These are phyloP conservation scores for Manihot esculenta DNA, from an alignment of 441 rosid species.

Conservation along the genomic window DNA sequence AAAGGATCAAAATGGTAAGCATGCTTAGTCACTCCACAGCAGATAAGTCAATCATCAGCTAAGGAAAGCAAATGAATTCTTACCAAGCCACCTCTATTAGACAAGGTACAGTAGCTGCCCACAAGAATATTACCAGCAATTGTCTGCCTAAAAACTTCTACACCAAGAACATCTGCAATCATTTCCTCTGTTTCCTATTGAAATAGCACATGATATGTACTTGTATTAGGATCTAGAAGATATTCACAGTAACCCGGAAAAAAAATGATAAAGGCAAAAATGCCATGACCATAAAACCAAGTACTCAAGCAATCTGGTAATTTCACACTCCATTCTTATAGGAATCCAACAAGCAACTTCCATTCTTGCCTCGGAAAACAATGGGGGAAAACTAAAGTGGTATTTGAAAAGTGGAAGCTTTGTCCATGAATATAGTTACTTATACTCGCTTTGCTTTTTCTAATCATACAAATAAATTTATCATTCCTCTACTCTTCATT, in stretches of 20 bases:
- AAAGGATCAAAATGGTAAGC: background rate
- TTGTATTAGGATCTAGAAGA: background rate
- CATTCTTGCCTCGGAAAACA: background rate
- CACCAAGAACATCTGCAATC: constrained; percentile 87
- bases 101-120: constrained; percentile 78
- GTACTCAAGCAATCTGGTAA: background rate
- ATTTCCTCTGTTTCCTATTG: constrained; percentile 78
- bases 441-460: too few relatives aligned
- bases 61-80: constrained; percentile 12
- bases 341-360: background rate
- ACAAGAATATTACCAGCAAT: constrained; percentile 86
- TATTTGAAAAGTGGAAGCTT: background rate
- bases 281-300: background rate
- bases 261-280: background rate
- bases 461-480: too few relatives aligned
- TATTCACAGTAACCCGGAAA: background rate
- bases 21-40: background rate
- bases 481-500: too few relatives aligned
- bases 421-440: background rate
- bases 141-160: constrained; percentile 86
- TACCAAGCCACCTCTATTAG: constrained; percentile 86
- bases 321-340: background rate
- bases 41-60: background rate
- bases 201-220: background rate
- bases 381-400: background rate